These are phyloP conservation scores for Rhizopogon vesiculosus DNA, from an alignment of 768 basidiomycete species.

Conservation along the genomic window DNA sequence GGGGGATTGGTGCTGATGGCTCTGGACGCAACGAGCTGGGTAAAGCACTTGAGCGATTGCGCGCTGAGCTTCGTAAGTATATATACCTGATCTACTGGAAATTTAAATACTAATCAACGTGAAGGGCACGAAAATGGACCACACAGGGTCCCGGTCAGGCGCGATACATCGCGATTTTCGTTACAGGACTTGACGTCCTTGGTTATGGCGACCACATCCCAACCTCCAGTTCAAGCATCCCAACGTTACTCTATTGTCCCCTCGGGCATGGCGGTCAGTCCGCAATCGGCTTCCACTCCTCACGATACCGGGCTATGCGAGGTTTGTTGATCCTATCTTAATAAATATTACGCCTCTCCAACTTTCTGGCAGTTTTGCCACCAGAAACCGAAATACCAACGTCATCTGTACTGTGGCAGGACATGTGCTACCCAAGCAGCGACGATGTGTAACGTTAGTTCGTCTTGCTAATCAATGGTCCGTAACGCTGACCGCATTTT, in stretches of 20 bases:
- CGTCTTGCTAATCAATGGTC: background rate
- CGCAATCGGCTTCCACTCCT: background rate
- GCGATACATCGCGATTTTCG: conserved; percentile 25
- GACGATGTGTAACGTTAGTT: conserved; percentile 23
- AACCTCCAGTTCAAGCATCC: background rate
- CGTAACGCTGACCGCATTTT: conserved; percentile 5
- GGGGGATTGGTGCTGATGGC: conserved; percentile 68
- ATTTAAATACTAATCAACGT: background rate
- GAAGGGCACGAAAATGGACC: conserved; percentile 19
- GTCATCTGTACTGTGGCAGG: conserved; percentile 61
- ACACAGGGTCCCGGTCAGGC: conserved; percentile 21
- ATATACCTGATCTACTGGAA: background rate
- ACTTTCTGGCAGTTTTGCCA: conserved; percentile 41
- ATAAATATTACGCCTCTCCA: background rate
- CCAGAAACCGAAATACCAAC: conserved; percentile 54
- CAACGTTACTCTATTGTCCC: conserved; percentile 6
- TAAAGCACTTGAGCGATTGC: conserved; percentile 60
- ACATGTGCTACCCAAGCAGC: conserved; percentile 50
- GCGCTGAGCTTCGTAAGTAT: conserved; percentile 44
- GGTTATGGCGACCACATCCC: conserved; percentile 3
- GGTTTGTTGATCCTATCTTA: conserved; percentile 11
- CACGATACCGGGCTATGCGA: conserved; percentile 22
- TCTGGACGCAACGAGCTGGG: conserved; percentile 72
- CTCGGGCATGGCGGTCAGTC: background rate
- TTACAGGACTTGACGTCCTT: conserved; percentile 27